Evolutionary conservation across 345 rosid species (phyloP).

Genomic region (Rhodomyrtus tomentosa): DNA sequence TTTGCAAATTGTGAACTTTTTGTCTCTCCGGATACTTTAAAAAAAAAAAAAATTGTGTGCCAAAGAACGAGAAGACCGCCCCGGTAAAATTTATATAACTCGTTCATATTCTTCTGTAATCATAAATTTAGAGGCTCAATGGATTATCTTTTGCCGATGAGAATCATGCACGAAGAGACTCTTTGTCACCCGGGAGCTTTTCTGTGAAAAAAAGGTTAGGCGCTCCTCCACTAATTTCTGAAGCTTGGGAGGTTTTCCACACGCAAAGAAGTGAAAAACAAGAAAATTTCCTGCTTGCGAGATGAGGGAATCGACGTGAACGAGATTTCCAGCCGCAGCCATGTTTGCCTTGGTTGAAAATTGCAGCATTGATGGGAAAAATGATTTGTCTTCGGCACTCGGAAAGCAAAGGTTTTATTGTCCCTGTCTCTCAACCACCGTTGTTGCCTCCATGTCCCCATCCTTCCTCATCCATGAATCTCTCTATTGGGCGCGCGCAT

Average conservation of each 20-base stretch:
- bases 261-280: background rate
- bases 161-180: background rate
- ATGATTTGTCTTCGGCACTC: background rate
- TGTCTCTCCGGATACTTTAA: background rate
- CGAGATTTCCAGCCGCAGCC: fast-evolving
- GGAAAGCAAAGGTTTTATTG: background rate
- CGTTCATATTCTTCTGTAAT: too few species aligned
- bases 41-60: too few species aligned
- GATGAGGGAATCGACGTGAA: background rate
- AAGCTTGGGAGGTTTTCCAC: background rate
- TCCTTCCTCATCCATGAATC: background rate
- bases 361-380: background rate
- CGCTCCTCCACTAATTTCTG: background rate
- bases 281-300: background rate
- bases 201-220: background rate
- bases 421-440: background rate
- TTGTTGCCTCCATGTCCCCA: background rate
- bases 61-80: too few species aligned
- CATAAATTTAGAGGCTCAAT: too few species aligned
- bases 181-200: background rate
- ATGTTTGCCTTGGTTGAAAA: background rate
- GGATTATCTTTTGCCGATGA: too few species aligned
- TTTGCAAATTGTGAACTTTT: background rate
- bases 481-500: background rate
- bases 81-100: too few species aligned